A percentile compares a stretch with the other conserved stretches of the same genome.
Evolutionary conservation across 2,329 filamentous ascomycete genomes (phyloP).

Genomic region (Colletotrichum simmondsii): DNA sequence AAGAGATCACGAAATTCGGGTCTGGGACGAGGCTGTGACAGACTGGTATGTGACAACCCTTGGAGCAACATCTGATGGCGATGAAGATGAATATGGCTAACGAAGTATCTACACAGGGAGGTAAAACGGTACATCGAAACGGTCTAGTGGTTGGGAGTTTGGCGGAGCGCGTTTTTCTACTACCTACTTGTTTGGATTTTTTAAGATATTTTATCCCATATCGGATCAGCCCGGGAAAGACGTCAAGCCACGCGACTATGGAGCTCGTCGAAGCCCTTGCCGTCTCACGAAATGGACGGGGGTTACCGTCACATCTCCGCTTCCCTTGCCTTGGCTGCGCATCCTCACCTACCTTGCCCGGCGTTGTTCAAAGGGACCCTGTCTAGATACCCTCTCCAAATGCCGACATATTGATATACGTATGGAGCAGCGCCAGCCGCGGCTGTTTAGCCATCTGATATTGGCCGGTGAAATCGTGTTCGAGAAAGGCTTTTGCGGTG

Average conservation of each 20-base stretch:
- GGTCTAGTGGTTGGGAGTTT: slow-evolving; percentile 54
- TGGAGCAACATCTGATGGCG: neutral
- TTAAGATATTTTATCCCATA: neutral
- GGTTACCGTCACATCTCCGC: neutral
- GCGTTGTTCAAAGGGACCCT: neutral
- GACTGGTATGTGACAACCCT: slow-evolving; percentile 78
- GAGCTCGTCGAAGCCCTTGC: neutral
- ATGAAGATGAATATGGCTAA: neutral
- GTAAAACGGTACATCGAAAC: slow-evolving; percentile 83
- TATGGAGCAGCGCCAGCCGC: neutral
- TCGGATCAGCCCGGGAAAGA: slow-evolving; percentile 4
- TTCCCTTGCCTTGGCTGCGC: slow-evolving; percentile 2
- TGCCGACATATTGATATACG: slow-evolving; percentile 16
- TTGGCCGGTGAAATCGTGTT: neutral
- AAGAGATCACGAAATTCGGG: slow-evolving; percentile 86
- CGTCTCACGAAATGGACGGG: neutral
- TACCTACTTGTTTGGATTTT: neutral
- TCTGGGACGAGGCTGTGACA: slow-evolving; percentile 97
- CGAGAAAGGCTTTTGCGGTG: neutral
- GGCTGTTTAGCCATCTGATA: neutral
- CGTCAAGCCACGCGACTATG: slow-evolving; percentile 14
- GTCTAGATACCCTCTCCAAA: slow-evolving; percentile 32
- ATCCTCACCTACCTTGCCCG: neutral
- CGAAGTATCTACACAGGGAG: slow-evolving; percentile 64
- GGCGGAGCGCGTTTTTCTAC: neutral